These are phyloP conservation scores for Peltaster fructicola DNA, from an alignment of 2,329 filamentous ascomycete species.

Conservation along the genomic window DNA sequence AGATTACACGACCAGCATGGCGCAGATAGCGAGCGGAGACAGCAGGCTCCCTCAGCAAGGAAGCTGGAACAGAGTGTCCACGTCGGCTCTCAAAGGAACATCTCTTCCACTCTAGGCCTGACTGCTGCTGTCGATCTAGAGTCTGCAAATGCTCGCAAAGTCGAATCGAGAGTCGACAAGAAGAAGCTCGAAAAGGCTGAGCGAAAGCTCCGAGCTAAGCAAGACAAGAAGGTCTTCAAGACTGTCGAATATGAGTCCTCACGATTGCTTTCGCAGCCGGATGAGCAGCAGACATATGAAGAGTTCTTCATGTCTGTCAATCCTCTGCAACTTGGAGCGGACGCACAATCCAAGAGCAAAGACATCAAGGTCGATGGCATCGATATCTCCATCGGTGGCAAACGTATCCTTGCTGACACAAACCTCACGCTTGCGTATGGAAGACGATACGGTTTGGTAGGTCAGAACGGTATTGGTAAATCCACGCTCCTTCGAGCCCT, in stretches of 20 bases:
- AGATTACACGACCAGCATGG: slow-evolving; percentile 61
- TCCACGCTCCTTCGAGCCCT: slow-evolving; percentile 81
- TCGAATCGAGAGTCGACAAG: slow-evolving; percentile 91
- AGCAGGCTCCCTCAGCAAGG: slow-evolving; percentile 58
- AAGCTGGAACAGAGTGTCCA: slow-evolving; percentile 89
- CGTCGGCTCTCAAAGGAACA: slow-evolving; percentile 82
- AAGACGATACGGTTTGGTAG: slow-evolving; percentile 87
- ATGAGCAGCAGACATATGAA: slow-evolving; percentile 81
- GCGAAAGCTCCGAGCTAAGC: slow-evolving; percentile 91
- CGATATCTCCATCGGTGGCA: slow-evolving; percentile 80
- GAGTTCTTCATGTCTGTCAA: slow-evolving; percentile 99
- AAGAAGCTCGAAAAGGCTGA: slow-evolving; percentile 99
- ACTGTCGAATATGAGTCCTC: slow-evolving; percentile 96
- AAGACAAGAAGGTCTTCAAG: slow-evolving; percentile 97
- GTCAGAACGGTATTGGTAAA: slow-evolving; percentile 90
- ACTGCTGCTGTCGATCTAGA: slow-evolving; percentile 79
- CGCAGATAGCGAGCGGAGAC: slow-evolving; percentile 44
- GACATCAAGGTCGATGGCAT: slow-evolving; percentile 96
- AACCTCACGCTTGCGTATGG: slow-evolving; percentile 81
- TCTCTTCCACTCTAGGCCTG: slow-evolving; percentile 86
- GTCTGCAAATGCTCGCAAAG: slow-evolving; percentile 78
- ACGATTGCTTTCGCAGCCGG: slow-evolving; percentile 64
- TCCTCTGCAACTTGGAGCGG: slow-evolving; percentile 68
- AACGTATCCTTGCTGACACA: slow-evolving; percentile 79
- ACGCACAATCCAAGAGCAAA: slow-evolving; percentile 66